Percentiles rank a stretch among this genome's conserved stretches.
Evolutionary conservation across 306 rosid genomes (phyloP).

Genomic region (Alnus rubra): DNA sequence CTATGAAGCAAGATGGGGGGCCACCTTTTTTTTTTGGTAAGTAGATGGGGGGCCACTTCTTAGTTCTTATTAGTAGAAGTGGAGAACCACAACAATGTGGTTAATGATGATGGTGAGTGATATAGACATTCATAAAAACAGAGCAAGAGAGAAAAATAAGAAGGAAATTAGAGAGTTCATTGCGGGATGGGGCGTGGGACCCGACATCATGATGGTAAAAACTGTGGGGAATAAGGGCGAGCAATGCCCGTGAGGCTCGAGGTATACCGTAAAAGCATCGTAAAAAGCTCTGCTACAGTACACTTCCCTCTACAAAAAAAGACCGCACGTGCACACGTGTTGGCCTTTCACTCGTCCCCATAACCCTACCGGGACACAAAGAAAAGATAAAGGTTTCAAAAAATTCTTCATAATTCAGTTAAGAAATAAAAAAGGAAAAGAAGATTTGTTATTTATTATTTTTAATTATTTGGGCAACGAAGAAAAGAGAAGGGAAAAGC

Average conservation of each 20-base stretch:
- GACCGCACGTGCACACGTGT: constrained; percentile 1
- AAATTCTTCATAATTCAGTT: neutral
- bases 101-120: too few species aligned
- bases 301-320: neutral
- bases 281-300: neutral
- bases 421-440: neutral
- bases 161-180: neutral
- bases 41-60: too few species aligned
- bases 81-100: too few species aligned
- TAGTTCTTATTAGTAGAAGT: too few species aligned
- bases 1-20: too few species aligned
- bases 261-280: neutral
- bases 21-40: too few species aligned
- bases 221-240: neutral
- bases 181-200: neutral
- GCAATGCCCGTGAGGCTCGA: neutral
- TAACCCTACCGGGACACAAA: neutral
- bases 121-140: too few species aligned
- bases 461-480: neutral
- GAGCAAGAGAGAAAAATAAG: neutral
- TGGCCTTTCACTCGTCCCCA: constrained; percentile 4
- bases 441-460: neutral
- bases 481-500: neutral
- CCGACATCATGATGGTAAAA: neutral
- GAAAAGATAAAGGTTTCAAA: neutral